A percentile compares a stretch with the other conserved stretches of the same genome.
phyloP scores from a whole-genome alignment of 2,329 filamentous ascomycete species.

The Trichoderma koningiopsis region DNA sequence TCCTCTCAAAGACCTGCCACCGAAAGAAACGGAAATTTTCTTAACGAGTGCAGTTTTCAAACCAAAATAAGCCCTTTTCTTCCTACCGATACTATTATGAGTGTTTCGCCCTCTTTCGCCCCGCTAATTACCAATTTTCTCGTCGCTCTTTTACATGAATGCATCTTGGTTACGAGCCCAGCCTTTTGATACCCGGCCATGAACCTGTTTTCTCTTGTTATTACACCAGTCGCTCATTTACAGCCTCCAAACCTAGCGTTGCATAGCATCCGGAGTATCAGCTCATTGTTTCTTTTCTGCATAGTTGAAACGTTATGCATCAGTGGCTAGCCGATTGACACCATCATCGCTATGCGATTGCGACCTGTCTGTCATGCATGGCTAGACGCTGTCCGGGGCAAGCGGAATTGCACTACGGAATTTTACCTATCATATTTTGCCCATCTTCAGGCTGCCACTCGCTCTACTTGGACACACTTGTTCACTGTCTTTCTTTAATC shows the following conservation, averaged over 20 bases:
- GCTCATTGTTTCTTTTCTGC: constrained; percentile 9
- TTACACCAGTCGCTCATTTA: constrained; percentile 18
- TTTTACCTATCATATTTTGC: background rate
- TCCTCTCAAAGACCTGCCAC: constrained; percentile 36
- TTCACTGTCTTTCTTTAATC: background rate
- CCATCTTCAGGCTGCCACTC: background rate
- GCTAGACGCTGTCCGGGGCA: background rate
- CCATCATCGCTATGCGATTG: background rate
- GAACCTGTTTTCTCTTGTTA: constrained; percentile 1
- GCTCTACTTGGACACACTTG: background rate
- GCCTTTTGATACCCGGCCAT: constrained; percentile 14
- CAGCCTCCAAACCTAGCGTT: background rate
- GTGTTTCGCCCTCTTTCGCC: background rate
- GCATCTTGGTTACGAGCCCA: background rate
- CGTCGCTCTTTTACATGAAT: constrained; percentile 17
- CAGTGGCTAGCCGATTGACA: background rate
- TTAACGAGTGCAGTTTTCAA: constrained; percentile 56
- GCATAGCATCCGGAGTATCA: constrained; percentile 6
- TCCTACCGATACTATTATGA: background rate
- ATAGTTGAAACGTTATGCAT: background rate
- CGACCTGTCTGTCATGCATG: background rate
- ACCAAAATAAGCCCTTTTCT: constrained; percentile 35
- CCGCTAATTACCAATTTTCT: background rate
- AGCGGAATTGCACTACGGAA: background rate
- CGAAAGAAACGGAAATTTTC: constrained; percentile 40